phyloP scores from a whole-genome alignment of 768 basidiomycete genomes.

The Podaxis sp. region DNA sequence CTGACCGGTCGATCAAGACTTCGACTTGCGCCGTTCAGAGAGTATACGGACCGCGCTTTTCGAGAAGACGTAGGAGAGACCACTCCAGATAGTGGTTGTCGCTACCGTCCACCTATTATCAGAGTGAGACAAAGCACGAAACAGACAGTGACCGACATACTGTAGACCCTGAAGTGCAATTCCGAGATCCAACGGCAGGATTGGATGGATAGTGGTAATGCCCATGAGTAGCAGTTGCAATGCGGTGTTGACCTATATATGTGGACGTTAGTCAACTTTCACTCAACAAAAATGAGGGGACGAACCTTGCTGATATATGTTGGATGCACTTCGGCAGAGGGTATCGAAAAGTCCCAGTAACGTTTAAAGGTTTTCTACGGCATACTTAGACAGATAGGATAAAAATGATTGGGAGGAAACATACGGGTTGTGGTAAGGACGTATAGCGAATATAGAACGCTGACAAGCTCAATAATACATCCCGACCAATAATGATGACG shows the following conservation, averaged over 20 bases:
- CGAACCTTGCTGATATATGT: conserved; percentile 89
- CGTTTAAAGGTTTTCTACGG: conserved; percentile 82
- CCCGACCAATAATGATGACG: conserved; percentile 82
- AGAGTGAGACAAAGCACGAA: conserved; percentile 2
- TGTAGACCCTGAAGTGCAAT: conserved; percentile 63
- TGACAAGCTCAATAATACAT: conserved; percentile 78
- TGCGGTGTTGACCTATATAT: conserved; percentile 77
- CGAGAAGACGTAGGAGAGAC: conserved; percentile 74
- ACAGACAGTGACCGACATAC: conserved; percentile 40
- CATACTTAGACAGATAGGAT: background rate
- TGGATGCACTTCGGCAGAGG: conserved; percentile 91
- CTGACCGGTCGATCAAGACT: background rate
- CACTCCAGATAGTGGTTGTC: conserved; percentile 89
- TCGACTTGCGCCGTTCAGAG: conserved; percentile 12
- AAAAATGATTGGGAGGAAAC: conserved; percentile 21
- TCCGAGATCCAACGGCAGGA: conserved; percentile 59
- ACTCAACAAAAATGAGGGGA: background rate
- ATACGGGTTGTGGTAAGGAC: conserved; percentile 80
- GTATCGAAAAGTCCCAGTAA: conserved; percentile 96
- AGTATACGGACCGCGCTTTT: conserved; percentile 69
- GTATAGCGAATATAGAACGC: conserved; percentile 94
- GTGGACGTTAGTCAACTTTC: background rate
- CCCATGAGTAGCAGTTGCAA: conserved; percentile 93
- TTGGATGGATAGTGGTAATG: conserved; percentile 76
- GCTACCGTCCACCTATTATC: conserved; percentile 75